Evolutionary conservation across 805 yeast species (phyloP), one percentile per base, ranked within the genome.

Genomic region (Candida golubevii): DNA sequence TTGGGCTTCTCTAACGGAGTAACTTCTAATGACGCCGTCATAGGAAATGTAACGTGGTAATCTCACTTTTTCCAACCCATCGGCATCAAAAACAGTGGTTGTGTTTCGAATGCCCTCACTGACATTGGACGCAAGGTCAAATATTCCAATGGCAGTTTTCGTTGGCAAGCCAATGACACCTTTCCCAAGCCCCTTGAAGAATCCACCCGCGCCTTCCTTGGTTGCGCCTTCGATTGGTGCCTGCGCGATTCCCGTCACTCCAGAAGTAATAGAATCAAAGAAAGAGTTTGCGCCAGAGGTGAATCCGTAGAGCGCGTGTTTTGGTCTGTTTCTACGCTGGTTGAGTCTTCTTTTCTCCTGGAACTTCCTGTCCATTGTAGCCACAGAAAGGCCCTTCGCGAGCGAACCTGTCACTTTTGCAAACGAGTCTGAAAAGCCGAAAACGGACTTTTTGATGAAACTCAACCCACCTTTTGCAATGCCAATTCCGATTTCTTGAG

Each of bases 91-190:
- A 1, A 86, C 91, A 0, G 96, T 87, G 0, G 99, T 88, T 0
- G 97, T 87, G 60, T 84, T 90, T 48, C 90, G 76, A 39, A 95
- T 89, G 26, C 98, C 98, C 60, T 90, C 97, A 66, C 96, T 83
- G 32, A 93, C 82, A 62, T 88, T 91, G 42, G 86, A 85, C 0
- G 98, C 96, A 50, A 95, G 72, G 60, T 93, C 99, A 53, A 93
- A 83, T 23, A 93, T 61, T 10, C 99, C 99, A 54, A 91, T 89
- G 0, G 97, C 96, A 0, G 98, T 88, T 69, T 93, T 93, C 0
- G 99, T 90, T 0, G 99, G 99, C 28, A 95, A 67, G 0, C 99
- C 99, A 45, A 93, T 79, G n/a, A 95, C 59, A 10, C 99, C 99
- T 57, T 83, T 86, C 4, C 99, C 99, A 4, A 93, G 59, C 1